These are phyloP conservation scores for Plasmodium gallinaceum DNA, from an alignment of 169 alveolate genomes.

Conservation along the genomic window DNA sequence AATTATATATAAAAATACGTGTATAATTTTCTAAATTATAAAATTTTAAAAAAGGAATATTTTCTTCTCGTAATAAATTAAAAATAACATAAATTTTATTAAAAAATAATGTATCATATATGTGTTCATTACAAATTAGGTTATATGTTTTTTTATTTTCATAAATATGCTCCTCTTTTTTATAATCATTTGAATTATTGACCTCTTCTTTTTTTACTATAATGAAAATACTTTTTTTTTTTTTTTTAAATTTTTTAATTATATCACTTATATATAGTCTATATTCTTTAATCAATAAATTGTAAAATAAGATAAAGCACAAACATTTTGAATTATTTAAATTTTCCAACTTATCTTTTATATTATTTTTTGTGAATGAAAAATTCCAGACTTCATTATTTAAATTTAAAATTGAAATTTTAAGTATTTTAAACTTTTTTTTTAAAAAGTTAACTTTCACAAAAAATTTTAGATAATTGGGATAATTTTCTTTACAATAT, in stretches of 20 bases:
- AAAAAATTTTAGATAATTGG: background rate
- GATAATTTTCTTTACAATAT: background rate
- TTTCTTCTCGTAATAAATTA: conserved; percentile 27
- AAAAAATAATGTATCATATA: conserved; percentile 12
- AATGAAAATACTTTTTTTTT: conserved; percentile 8
- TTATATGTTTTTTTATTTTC: background rate
- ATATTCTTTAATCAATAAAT: conserved; percentile 12
- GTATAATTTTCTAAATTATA: conserved; percentile 67
- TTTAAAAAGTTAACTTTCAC: conserved; percentile 4
- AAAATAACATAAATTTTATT: conserved; percentile 21
- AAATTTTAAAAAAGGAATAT: conserved; percentile 9
- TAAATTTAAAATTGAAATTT: conserved; percentile 7
- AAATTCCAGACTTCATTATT: conserved; percentile 35
- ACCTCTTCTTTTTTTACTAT: conserved; percentile 11
- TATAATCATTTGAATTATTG: background rate
- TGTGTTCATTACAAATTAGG: background rate
- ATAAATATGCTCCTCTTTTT: background rate
- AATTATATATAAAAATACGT: conserved; percentile 52
- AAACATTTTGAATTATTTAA: conserved; percentile 4
- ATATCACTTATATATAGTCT: conserved; percentile 4
- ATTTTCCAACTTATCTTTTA: conserved; percentile 7
- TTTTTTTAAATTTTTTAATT: background rate
- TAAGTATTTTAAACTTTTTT: background rate
- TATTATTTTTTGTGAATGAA: conserved; percentile 2
- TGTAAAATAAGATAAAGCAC: conserved; percentile 24